These are phyloP conservation scores for Hymenoscyphus albidus DNA, from an alignment of 2,329 filamentous ascomycete species.

Conservation along the genomic window DNA sequence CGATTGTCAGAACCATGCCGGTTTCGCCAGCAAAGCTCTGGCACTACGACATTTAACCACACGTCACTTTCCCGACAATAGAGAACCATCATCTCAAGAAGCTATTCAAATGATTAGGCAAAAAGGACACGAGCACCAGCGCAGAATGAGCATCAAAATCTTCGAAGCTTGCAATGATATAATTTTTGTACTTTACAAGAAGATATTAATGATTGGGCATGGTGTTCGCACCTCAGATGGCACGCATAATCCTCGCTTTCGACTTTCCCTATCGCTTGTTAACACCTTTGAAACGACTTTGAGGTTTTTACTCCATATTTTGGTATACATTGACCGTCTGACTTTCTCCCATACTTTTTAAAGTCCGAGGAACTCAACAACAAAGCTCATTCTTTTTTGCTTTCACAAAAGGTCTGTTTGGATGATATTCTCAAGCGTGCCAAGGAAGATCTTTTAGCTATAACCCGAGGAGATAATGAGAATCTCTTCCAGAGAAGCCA, in stretches of 20 bases:
- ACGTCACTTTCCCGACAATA: neutral
- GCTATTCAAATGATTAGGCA: neutral
- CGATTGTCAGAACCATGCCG: neutral
- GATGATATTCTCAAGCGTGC: neutral
- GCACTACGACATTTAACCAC: neutral
- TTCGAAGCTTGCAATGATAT: neutral
- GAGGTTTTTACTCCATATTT: neutral
- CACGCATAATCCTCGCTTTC: neutral
- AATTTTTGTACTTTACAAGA: neutral
- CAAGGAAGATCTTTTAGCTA: neutral
- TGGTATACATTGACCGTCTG: neutral
- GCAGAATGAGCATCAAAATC: neutral
- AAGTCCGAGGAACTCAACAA: neutral
- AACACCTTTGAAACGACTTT: neutral
- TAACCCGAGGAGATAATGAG: neutral
- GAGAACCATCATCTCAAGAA: neutral
- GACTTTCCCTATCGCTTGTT: neutral
- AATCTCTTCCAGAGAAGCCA: neutral
- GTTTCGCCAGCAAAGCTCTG: neutral
- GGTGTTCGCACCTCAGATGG: neutral
- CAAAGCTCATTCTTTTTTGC: neutral
- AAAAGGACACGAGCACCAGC: neutral
- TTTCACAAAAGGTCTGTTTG: neutral
- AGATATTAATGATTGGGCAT: neutral
- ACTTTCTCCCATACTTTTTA: neutral